Percentiles rank a stretch among this genome's conserved stretches.
These are phyloP conservation scores for Neurospora crassa DNA, from an alignment of 2,329 filamentous ascomycete genomes.

Conservation along the genomic window DNA sequence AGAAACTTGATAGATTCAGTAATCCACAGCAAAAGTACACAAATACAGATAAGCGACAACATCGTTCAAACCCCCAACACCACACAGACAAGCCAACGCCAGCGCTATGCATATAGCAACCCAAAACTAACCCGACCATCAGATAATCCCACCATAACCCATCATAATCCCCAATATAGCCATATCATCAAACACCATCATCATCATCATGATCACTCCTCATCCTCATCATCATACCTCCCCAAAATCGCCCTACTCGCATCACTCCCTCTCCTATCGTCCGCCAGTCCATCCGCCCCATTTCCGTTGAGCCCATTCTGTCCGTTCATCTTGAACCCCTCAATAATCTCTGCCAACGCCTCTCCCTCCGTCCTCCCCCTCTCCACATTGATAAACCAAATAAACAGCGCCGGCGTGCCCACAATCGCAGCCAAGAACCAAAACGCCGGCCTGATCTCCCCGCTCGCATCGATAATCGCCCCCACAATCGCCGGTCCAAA, in stretches of 20 bases:
- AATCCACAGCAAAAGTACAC: not conserved
- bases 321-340: slow-evolving; percentile 33
- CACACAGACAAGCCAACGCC: slow-evolving; percentile 10
- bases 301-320: slow-evolving; percentile 1
- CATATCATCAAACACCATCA: not conserved
- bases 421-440: slow-evolving; percentile 86
- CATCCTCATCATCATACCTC: slow-evolving; percentile 25
- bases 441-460: slow-evolving; percentile 78
- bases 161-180: not conserved
- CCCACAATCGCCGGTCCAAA: slow-evolving; percentile 94
- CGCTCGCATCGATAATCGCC: slow-evolving; percentile 75
- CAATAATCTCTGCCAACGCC: slow-evolving; percentile 51
- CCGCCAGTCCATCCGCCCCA: slow-evolving; percentile 14
- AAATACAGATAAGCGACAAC: not conserved
- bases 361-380: slow-evolving; percentile 61
- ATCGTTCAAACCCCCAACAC: not conserved
- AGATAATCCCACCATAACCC: not conserved
- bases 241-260: slow-evolving; percentile 27
- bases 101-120: slow-evolving; percentile 16
- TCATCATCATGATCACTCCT: slow-evolving; percentile 9
- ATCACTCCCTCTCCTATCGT: slow-evolving; percentile 19
- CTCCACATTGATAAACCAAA: slow-evolving; percentile 78
- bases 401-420: slow-evolving; percentile 71
- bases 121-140: not conserved
- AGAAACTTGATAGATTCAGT: not conserved